phyloP scores from a whole-genome alignment of 1,284 basidiomycete species.

The Cutaneotrichosporon cavernicola region DNA sequence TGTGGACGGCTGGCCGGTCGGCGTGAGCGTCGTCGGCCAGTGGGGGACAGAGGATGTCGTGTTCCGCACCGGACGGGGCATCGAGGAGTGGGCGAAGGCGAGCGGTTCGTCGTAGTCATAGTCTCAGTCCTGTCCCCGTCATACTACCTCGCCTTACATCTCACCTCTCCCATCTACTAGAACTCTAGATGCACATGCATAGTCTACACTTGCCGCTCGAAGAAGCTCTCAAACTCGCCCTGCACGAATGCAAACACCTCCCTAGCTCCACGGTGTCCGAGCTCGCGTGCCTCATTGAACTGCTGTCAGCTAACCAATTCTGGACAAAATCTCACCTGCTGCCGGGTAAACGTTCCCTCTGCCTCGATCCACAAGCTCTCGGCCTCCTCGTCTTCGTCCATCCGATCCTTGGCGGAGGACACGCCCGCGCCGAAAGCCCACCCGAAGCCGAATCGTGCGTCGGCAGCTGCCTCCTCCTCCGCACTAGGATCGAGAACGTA shows the following conservation, averaged over 20 bases:
- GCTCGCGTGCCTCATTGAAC: conserved; percentile 34
- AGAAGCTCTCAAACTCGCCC: conserved; percentile 15
- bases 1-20: conserved; percentile 76
- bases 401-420: conserved; percentile 43
- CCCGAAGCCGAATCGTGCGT: conserved; percentile 58
- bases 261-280: conserved; percentile 26
- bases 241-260: conserved; percentile 27
- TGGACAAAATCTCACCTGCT: conserved; percentile 31
- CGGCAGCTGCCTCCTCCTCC: conserved; percentile 63
- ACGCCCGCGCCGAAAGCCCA: conserved; percentile 53
- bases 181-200: conserved; percentile 8
- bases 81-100: conserved; percentile 35
- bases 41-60: conserved; percentile 81
- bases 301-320: conserved; percentile 20
- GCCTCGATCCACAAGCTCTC: conserved; percentile 55
- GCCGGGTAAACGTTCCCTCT: conserved; percentile 46
- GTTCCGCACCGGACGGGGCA: conserved; percentile 57
- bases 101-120: not conserved
- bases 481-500: conserved; percentile 68
- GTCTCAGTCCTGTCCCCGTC: not conserved
- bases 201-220: conserved; percentile 6
- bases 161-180: not conserved
- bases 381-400: conserved; percentile 54
- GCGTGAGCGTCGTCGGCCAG: conserved; percentile 79
- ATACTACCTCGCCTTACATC: not conserved